Evolutionary conservation across 2,329 filamentous ascomycete genomes (phyloP).

Genomic region (Ustulina deusta): DNA sequence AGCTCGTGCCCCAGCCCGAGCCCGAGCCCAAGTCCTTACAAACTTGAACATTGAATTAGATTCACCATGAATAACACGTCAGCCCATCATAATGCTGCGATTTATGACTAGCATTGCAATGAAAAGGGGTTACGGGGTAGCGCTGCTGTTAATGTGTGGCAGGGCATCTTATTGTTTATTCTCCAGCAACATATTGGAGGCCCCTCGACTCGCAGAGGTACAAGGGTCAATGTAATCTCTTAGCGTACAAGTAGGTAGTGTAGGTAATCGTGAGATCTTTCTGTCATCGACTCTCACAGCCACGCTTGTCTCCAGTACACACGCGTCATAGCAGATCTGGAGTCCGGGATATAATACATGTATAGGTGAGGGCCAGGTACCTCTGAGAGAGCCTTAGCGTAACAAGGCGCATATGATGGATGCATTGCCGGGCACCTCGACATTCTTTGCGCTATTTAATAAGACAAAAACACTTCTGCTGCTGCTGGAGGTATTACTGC

Average conservation of each 20-base stretch:
- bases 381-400: no score
- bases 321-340: slow-evolving; percentile 29
- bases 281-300: slow-evolving; percentile 32
- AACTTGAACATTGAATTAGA: not conserved
- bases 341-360: not conserved
- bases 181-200: slow-evolving; percentile 7
- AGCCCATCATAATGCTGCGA: not conserved
- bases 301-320: slow-evolving; percentile 24
- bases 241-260: not conserved
- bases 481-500: not conserved
- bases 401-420: not conserved
- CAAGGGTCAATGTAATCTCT: no score
- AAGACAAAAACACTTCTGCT: not conserved
- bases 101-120: slow-evolving; percentile 8
- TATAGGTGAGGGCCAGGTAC: not conserved
- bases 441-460: not conserved
- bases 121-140: slow-evolving; percentile 24
- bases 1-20: no score
- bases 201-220: not conserved
- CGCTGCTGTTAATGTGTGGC: slow-evolving; percentile 17
- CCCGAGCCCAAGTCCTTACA: not conserved
- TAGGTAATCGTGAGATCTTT: slow-evolving; percentile 16
- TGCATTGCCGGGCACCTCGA: not conserved
- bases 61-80: not conserved
- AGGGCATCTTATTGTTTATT: slow-evolving; percentile 18